Evolutionary conservation across 257 asterid genomes (phyloP), one percentile per base, ranked within the genome.

Genomic region (Solanum sejunctum): DNA sequence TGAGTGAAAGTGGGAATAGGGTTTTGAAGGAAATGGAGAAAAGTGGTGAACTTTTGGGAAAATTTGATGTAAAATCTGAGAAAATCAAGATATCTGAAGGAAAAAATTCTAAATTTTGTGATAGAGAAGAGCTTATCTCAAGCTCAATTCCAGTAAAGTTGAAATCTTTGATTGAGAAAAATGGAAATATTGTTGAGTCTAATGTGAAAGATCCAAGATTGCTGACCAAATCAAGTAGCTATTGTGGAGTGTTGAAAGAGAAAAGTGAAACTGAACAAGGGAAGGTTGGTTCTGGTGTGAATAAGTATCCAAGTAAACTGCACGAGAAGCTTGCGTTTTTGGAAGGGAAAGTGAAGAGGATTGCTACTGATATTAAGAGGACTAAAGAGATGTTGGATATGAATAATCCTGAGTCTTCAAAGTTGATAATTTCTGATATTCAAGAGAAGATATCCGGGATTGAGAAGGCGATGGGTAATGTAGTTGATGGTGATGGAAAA

Each of bases 261-360:
- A 89, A 87, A 83, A 73, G 88, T 32, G 87, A 79, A 28, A 85
- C n/a, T 81, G 90, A 78, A 36, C 86, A 81, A 83, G 84, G 86
- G 39, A 80, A 67, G 78, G 49, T 78, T 52, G 41, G 82, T 39
- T 21, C 16, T 23, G 32, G 87, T 73, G 82, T 57, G 39, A 88
- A 85, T 69, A 92, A 92, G 88, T 88, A 91, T 78, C 91, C 92
- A 0, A 93, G 95, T 85, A 91, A 93, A 87, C 89, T 94, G 56
- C 96, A 91, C 0, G 97, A 93, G 84, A 94, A 94, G 89, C 98
- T 94, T 84, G 96, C 97, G 0, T 91, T 89, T 86, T 85, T 94
- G 88, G 98, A 94, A 91, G 97, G 97, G 45, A 94, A 93, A 85
- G 98, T 94, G 86, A 92, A 91, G 88, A 90, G 94, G 88, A 93